These are phyloP conservation scores for Blastobotrys apis DNA, from an alignment of 1,139 yeast species.

Conservation along the genomic window DNA sequence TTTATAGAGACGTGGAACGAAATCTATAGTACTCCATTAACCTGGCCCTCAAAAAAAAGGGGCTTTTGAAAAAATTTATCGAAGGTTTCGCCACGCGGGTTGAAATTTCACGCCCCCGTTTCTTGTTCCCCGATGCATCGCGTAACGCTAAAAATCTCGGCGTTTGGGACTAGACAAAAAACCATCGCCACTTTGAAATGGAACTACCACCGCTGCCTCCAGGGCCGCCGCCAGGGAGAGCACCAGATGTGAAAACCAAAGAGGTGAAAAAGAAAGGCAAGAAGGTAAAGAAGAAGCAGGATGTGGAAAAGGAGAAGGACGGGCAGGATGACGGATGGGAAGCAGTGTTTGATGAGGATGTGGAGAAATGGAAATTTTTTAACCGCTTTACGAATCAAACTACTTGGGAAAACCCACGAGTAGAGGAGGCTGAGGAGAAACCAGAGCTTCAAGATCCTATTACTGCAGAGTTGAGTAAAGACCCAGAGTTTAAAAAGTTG, in stretches of 20 bases:
- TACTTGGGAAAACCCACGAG: conserved; percentile 32
- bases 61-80: no score
- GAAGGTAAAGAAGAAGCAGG: not conserved
- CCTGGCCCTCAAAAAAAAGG: no score
- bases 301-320: not conserved
- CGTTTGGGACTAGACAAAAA: no score
- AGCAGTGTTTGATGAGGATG: conserved; percentile 28
- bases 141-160: no score
- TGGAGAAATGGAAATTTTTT: conserved; percentile 27
- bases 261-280: not conserved
- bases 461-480: conserved; percentile 19
- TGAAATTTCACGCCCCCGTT: no score
- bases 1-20: no score
- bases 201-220: conserved; percentile 16
- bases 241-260: conserved; percentile 13
- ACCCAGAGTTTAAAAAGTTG: conserved; percentile 19
- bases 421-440: conserved; percentile 8
- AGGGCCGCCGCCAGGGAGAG: conserved; percentile 19
- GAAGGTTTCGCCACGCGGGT: no score
- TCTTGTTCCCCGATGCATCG: no score
- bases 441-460: conserved; percentile 8
- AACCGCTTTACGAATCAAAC: conserved; percentile 28
- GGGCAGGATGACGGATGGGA: conserved; percentile 31
- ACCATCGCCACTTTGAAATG: no score
- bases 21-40: no score